A percentile compares a stretch with the other conserved stretches of the same genome.
phyloP scores from a whole-genome alignment of 805 yeast species.

The Yarrowia divulgata region DNA sequence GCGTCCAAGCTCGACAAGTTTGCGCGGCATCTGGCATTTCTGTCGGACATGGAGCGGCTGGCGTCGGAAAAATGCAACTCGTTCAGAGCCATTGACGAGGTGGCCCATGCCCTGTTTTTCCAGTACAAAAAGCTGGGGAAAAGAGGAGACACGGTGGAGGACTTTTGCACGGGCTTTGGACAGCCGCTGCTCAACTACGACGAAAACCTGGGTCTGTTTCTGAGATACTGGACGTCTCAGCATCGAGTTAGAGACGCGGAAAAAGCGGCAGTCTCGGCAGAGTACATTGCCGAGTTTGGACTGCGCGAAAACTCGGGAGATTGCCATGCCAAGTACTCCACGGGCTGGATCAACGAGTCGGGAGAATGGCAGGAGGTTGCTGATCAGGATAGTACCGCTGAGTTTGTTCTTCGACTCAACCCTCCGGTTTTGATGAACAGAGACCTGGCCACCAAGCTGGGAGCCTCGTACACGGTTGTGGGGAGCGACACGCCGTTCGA shows the following conservation, averaged over 20 bases:
- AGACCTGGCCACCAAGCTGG: slow-evolving; percentile 40
- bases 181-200: slow-evolving; percentile 48
- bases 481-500: slow-evolving; percentile 19
- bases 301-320: slow-evolving; percentile 30
- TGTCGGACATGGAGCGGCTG: slow-evolving; percentile 50
- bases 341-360: slow-evolving; percentile 43
- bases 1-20: slow-evolving; percentile 50
- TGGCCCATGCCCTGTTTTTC: slow-evolving; percentile 47
- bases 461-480: slow-evolving; percentile 34
- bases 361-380: slow-evolving; percentile 31
- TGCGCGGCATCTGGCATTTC: slow-evolving; percentile 47
- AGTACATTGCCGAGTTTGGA: slow-evolving; percentile 29
- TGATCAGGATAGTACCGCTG: slow-evolving; percentile 45
- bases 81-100: slow-evolving; percentile 49
- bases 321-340: slow-evolving; percentile 41
- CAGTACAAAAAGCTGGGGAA: slow-evolving; percentile 39
- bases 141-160: slow-evolving; percentile 10
- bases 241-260: slow-evolving; percentile 40
- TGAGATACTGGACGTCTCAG: slow-evolving; percentile 47
- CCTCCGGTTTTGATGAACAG: slow-evolving; percentile 50
- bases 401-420: slow-evolving; percentile 48
- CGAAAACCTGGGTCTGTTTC: slow-evolving; percentile 48
- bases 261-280: neutral
- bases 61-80: slow-evolving; percentile 50
- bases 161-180: slow-evolving; percentile 45